Evolutionary conservation across 169 alveolate genomes (phyloP), one percentile per base, ranked within the genome.

Genomic region (Babesia bigemina): DNA sequence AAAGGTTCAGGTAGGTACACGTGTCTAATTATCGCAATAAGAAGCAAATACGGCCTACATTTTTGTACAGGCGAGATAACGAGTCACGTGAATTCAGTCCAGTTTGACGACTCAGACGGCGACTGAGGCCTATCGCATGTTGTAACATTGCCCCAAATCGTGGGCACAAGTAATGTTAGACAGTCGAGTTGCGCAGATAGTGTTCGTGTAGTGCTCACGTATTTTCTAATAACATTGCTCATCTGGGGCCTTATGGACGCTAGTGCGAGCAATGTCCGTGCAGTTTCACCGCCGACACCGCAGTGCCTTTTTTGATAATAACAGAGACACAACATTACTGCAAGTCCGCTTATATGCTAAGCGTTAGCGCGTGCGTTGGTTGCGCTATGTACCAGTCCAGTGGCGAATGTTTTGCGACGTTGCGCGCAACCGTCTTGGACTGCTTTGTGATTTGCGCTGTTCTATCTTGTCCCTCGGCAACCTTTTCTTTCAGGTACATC

Each of bases 1-100:
- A 91, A 78, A 70, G 95, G 95, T 9, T 70, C 84, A 69, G 93
- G 93, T 45, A 55, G n/a, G 65, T 28, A 0, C 2, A 10, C 8
- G 24, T 10, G 13, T 28, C 12, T 26, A 26, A 0, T 17, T 53
- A 24, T 21, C 61, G 1, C 17, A 11, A 4, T 0, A 0, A 49
- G 14, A 2, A 53, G 4, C 11, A 53, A 12, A 53, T 17, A 24
- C 6, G 3, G 28, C 13, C 28, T 55, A 61, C 48, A 55, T 19
- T 2, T 42, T 10, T 21, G 21, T 61, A 9, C 55, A 79, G 87
- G 87, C 28, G 84, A 79, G 61, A 82, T 82, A 14, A 73, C 85
- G 17, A 36, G 66, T 2, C 60, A 66, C 12, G 75, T 82, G 44
- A 82, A 82, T 49, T 82, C 89, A 8, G 63, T 82, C 10, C 58